Evolutionary conservation across 441 rosid genomes (phyloP).

Genomic region (Lepidium campestre): DNA sequence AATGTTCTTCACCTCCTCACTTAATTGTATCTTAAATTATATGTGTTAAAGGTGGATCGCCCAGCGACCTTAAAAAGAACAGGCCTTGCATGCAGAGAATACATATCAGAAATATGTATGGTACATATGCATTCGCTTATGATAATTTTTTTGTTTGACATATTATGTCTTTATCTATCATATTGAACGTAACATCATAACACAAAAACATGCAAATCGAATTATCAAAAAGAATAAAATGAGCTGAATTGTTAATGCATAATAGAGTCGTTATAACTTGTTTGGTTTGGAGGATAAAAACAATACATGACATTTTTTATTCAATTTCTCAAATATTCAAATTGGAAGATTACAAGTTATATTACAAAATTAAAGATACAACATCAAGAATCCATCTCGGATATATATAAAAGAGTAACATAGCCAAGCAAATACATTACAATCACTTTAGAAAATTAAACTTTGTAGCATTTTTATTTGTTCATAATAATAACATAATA

Average conservation of each 20-base stretch:
- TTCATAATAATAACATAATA: not conserved
- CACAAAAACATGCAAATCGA: not conserved
- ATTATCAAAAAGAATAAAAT: not conserved
- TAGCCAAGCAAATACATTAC: not conserved
- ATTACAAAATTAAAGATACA: not conserved
- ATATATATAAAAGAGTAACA: not conserved
- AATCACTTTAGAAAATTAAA: not conserved
- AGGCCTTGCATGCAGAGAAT: not conserved
- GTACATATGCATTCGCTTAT: not conserved
- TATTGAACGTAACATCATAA: not conserved
- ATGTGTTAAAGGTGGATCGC: too few species aligned
- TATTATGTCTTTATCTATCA: not conserved
- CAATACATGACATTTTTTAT: too few species aligned
- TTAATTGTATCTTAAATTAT: too few species aligned
- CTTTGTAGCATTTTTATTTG: not conserved
- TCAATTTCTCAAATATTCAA: not conserved
- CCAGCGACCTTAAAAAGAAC: too few species aligned
- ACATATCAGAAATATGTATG: not conserved
- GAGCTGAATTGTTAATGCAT: not conserved
- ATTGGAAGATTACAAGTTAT: not conserved
- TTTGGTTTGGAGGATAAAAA: too few species aligned
- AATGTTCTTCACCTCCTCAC: too few species aligned
- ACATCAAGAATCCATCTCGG: constrained; percentile 5
- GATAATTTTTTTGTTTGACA: not conserved
- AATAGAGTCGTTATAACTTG: not conserved